Evolutionary conservation across 176 grass and related monocot genomes (phyloP).

Genomic region (Cenchrus americanus): DNA sequence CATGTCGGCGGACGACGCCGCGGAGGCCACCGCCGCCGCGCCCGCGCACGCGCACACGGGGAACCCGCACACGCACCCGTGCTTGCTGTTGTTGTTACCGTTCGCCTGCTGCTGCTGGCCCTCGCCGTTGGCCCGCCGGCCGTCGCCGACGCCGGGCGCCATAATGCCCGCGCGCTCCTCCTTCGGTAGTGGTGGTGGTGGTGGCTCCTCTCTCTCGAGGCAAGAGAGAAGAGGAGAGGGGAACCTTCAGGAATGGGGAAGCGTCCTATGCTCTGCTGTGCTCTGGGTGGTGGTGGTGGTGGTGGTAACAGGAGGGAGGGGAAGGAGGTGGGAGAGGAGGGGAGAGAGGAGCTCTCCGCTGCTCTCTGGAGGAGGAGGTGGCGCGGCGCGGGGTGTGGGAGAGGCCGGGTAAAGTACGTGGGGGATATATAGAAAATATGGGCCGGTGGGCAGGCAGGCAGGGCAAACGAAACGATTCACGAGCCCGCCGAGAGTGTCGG

Average conservation of each 20-base stretch:
- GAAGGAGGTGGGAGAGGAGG: not conserved
- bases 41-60: constrained; percentile 60
- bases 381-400: constrained; percentile 11
- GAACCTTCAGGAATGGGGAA: not conserved
- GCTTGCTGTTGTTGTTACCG: not conserved
- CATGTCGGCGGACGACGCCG: constrained; percentile 57
- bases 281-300: constrained; percentile 6
- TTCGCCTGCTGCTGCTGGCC: not conserved
- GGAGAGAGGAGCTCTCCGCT: not conserved
- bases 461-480: no score
- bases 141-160: constrained; percentile 55
- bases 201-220: constrained; percentile 7
- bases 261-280: not conserved
- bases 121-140: constrained; percentile 29
- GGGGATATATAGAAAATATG: constrained; percentile 63
- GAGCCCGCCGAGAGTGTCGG: constrained; percentile 40
- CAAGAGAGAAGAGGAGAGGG: not conserved
- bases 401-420: constrained; percentile 51
- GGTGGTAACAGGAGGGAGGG: not conserved
- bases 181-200: no score
- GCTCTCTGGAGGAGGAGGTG: not conserved
- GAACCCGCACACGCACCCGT: constrained; percentile 58
- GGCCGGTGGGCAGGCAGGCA: constrained; percentile 5
- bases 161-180: constrained; percentile 36
- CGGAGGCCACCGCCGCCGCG: constrained; percentile 53